phyloP scores from a whole-genome alignment of 441 rosid species.

The Geranium incanum region DNA sequence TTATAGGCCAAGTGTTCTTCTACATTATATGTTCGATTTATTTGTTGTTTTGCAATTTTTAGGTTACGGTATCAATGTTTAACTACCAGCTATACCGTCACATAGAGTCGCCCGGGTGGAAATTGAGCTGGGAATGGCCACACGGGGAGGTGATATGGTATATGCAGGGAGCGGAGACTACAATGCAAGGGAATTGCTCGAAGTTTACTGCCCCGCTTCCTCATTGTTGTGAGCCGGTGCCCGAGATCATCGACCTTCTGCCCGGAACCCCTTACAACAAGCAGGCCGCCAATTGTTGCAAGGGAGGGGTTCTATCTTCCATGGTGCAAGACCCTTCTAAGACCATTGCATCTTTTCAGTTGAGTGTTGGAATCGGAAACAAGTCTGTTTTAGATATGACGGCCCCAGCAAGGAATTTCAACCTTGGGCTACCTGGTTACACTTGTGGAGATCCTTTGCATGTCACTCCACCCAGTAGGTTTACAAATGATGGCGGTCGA shows the following conservation, averaged over 20 bases:
- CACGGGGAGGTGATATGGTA: conserved; percentile 65
- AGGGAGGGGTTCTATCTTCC: conserved; percentile 47
- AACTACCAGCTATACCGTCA: conserved; percentile 43
- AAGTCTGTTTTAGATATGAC: conserved; percentile 33
- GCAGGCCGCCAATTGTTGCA: conserved; percentile 55
- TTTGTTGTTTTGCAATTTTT: not conserved
- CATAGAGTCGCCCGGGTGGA: conserved; percentile 58
- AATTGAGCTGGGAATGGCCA: conserved; percentile 54
- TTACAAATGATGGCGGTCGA: not conserved
- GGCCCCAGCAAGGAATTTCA: conserved; percentile 40
- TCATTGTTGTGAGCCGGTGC: conserved; percentile 50
- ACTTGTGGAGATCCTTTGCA: conserved; percentile 51
- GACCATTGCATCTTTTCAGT: conserved; percentile 48
- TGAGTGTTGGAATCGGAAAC: conserved; percentile 51
- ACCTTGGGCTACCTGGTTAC: conserved; percentile 47
- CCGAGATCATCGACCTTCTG: conserved; percentile 51
- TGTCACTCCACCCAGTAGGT: not conserved
- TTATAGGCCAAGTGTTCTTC: no score
- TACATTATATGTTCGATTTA: no score
- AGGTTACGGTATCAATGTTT: not conserved
- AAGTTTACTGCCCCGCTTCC: conserved; percentile 57
- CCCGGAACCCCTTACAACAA: conserved; percentile 65
- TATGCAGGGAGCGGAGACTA: conserved; percentile 60
- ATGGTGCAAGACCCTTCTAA: conserved; percentile 54
- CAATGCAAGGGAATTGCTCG: conserved; percentile 73